Evolutionary conservation across 2,329 filamentous ascomycete genomes (phyloP).

Genomic region (Alternaria brassicicola): DNA sequence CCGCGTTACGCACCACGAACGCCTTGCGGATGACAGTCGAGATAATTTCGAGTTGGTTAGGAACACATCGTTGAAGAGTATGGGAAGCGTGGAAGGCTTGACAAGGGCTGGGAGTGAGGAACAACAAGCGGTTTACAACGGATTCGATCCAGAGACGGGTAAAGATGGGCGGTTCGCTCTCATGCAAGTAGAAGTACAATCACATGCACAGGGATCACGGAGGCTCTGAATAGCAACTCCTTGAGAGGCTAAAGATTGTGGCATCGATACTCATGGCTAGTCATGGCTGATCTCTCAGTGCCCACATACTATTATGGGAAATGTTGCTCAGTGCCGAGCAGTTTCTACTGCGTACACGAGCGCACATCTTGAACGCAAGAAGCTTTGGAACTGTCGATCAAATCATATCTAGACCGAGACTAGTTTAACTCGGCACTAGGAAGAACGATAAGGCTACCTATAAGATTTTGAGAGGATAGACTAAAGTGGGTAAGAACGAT

Average conservation of each 20-base stretch:
- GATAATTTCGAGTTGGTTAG: constrained; percentile 29
- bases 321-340: background rate
- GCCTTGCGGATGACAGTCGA: constrained; percentile 11
- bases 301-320: background rate
- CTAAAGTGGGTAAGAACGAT: background rate
- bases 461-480: background rate
- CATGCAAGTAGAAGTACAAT: constrained; percentile 15
- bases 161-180: constrained; percentile 3
- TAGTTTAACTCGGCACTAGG: background rate
- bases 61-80: constrained; percentile 27
- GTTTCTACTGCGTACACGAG: background rate
- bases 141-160: constrained; percentile 15
- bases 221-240: background rate
- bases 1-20: constrained; percentile 34
- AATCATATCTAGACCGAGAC: background rate
- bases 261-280: background rate
- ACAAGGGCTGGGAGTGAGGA: constrained; percentile 18
- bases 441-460: background rate
- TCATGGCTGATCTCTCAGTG: background rate
- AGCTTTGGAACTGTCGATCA: background rate
- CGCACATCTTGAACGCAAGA: background rate
- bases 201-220: constrained; percentile 1
- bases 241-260: background rate
- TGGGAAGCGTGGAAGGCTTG: constrained; percentile 29
- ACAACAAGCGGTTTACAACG: constrained; percentile 14